A percentile compares a stretch with the other conserved stretches of the same genome.
Evolutionary conservation across 2,329 filamentous ascomycete species (phyloP).

Genomic region (Pseudophaeomoniella oleicola): DNA sequence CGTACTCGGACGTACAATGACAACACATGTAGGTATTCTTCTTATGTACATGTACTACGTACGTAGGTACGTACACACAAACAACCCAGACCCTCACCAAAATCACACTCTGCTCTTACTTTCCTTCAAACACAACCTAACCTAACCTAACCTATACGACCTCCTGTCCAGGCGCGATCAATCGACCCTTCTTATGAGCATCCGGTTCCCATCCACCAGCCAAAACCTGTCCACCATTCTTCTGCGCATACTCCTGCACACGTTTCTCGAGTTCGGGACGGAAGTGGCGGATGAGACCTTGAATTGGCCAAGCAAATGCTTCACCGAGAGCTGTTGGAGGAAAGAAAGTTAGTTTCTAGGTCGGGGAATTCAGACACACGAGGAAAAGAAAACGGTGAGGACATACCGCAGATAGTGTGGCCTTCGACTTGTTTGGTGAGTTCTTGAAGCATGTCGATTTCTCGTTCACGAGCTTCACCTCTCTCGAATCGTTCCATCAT

Average conservation of each 20-base stretch:
- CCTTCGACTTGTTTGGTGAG: constrained; percentile 98
- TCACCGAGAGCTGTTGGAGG: constrained; percentile 60
- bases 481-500: constrained; percentile 96
- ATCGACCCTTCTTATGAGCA: constrained; percentile 59
- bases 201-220: constrained; percentile 80
- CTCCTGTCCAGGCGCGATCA: constrained; percentile 85
- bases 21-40: no score
- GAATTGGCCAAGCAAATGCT: constrained; percentile 96
- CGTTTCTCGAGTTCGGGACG: constrained; percentile 86
- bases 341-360: constrained; percentile 13
- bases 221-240: constrained; percentile 55
- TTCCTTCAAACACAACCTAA: no score
- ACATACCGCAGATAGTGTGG: constrained; percentile 89
- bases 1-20: no score
- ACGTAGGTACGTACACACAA: no score
- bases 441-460: constrained; percentile 99
- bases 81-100: no score
- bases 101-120: no score
- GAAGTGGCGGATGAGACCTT: constrained; percentile 97
- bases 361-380: constrained; percentile 6
- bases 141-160: no score
- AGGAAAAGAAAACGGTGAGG: not conserved
- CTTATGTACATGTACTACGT: no score
- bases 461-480: constrained; percentile 71
- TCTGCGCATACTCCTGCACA: constrained; percentile 64